Evolutionary conservation across 2,329 filamentous ascomycete genomes (phyloP).

Genomic region (Cyphellophora attinorum): DNA sequence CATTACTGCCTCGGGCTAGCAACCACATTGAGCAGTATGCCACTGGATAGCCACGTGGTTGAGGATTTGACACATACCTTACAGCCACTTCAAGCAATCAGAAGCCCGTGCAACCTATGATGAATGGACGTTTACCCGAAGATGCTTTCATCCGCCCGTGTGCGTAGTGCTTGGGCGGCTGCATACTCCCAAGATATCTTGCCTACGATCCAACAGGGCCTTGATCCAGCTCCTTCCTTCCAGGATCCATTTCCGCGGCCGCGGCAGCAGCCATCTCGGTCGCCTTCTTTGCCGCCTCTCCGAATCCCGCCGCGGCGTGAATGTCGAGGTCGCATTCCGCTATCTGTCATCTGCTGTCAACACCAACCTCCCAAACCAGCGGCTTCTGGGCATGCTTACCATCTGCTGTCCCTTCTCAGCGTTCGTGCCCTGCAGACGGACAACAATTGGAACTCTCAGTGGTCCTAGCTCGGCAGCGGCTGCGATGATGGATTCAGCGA

Average conservation of each 20-base stretch:
- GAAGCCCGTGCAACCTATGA: too few relatives aligned
- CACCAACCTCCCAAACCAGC: background rate
- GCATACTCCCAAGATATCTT: too few relatives aligned
- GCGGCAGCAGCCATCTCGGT: background rate
- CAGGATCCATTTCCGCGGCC: background rate
- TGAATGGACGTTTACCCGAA: too few relatives aligned
- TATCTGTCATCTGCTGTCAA: background rate
- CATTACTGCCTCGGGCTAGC: too few relatives aligned
- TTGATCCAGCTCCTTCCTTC: too few relatives aligned
- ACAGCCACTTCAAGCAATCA: too few relatives aligned
- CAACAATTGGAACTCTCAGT: constrained; percentile 32
- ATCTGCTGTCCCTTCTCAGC: constrained; percentile 30
- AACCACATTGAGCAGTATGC: too few relatives aligned
- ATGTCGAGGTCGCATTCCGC: background rate
- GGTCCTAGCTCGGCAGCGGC: constrained; percentile 28
- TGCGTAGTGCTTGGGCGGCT: too few relatives aligned
- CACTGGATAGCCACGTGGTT: too few relatives aligned
- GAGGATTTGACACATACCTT: too few relatives aligned
- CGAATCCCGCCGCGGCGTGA: background rate
- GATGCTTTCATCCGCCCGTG: too few relatives aligned
- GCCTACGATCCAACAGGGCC: too few relatives aligned
- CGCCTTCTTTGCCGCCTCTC: background rate
- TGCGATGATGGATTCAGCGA: constrained; percentile 39
- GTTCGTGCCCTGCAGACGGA: constrained; percentile 41
- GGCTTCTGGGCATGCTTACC: constrained; percentile 22